phyloP scores from a whole-genome alignment of 1,284 basidiomycete species.

The Phenoliferia sp. region DNA sequence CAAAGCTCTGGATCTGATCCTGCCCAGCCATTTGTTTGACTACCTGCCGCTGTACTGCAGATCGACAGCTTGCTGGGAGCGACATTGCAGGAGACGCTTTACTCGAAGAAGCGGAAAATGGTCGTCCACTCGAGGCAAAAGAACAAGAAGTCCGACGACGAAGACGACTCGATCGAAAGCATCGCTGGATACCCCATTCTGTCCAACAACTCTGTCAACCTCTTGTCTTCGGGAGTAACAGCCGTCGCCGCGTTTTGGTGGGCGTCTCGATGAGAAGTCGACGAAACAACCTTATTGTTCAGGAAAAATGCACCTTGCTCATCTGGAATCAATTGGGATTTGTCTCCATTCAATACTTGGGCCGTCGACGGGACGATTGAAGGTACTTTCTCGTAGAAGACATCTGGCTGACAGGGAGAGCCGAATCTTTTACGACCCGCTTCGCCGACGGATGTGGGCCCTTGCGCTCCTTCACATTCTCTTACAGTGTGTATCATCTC shows the following conservation, averaged over 20 bases:
- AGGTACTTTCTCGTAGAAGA: too few relatives aligned
- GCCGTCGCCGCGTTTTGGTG: neutral
- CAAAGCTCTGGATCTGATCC: neutral
- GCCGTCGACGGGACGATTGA: too few relatives aligned
- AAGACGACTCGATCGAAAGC: slow-evolving; percentile 38
- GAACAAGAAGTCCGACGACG: slow-evolving; percentile 43
- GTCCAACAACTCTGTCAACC: slow-evolving; percentile 69
- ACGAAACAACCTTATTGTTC: too few relatives aligned
- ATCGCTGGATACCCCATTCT: slow-evolving; percentile 56
- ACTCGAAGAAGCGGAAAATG: slow-evolving; percentile 57
- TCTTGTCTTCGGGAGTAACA: neutral
- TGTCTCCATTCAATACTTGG: too few relatives aligned
- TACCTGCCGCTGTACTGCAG: slow-evolving; percentile 42
- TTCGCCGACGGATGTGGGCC: too few relatives aligned
- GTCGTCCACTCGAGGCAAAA: slow-evolving; percentile 49
- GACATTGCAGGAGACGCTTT: slow-evolving; percentile 76
- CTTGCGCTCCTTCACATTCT: too few relatives aligned
- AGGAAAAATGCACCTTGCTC: too few relatives aligned
- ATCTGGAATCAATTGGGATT: too few relatives aligned
- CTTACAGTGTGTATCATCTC: too few relatives aligned
- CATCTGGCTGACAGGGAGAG: too few relatives aligned
- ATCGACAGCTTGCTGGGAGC: slow-evolving; percentile 83
- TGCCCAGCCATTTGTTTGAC: neutral
- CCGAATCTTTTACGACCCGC: too few relatives aligned
- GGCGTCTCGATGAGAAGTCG: too few relatives aligned